phyloP scores from a whole-genome alignment of 2,329 filamentous ascomycete genomes.

The Coccinonectria pachysandricola region DNA sequence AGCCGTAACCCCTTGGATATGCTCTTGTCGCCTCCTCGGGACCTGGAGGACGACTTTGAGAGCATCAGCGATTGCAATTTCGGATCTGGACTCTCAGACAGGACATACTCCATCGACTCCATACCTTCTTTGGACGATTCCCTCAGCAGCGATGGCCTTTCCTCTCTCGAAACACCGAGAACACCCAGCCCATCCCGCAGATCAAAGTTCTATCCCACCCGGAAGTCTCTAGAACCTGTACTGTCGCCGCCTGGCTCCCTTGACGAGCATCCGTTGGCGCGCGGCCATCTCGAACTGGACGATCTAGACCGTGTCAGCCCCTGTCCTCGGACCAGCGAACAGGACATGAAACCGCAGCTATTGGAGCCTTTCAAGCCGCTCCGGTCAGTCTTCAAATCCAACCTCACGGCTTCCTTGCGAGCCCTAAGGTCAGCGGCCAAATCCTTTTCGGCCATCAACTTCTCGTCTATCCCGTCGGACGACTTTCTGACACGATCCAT shows the following conservation, averaged over 20 bases:
- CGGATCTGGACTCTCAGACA: conserved; percentile 41
- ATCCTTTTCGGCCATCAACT: conserved; percentile 52
- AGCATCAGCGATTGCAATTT: conserved; percentile 41
- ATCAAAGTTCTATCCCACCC: conserved; percentile 29
- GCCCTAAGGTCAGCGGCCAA: conserved; percentile 54
- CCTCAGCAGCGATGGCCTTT: conserved; percentile 37
- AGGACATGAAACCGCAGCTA: conserved; percentile 24
- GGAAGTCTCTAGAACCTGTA: conserved; percentile 43
- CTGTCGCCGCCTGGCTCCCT: conserved; percentile 43
- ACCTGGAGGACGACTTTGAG: conserved; percentile 39
- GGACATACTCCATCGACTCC: conserved; percentile 50
- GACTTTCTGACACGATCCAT: conserved; percentile 59
- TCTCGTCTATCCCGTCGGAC: conserved; percentile 54
- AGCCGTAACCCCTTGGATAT: conserved; percentile 47
- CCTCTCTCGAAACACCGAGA: conserved; percentile 39
- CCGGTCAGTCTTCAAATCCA: conserved; percentile 55
- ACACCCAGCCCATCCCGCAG: conserved; percentile 27
- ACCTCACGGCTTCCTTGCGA: conserved; percentile 55
- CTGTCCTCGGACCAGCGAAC: conserved; percentile 24
- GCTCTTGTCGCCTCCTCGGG: conserved; percentile 50
- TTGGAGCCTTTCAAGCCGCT: conserved; percentile 37
- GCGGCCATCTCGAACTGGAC: conserved; percentile 14
- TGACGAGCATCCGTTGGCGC: conserved; percentile 41
- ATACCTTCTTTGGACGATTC: conserved; percentile 50
- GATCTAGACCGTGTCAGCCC: conserved; percentile 43